A percentile compares a stretch with the other conserved stretches of the same genome.
Conservation (phyloP, 352 stramenopile genomes). For the Phytopythium delawarense region DNA sequence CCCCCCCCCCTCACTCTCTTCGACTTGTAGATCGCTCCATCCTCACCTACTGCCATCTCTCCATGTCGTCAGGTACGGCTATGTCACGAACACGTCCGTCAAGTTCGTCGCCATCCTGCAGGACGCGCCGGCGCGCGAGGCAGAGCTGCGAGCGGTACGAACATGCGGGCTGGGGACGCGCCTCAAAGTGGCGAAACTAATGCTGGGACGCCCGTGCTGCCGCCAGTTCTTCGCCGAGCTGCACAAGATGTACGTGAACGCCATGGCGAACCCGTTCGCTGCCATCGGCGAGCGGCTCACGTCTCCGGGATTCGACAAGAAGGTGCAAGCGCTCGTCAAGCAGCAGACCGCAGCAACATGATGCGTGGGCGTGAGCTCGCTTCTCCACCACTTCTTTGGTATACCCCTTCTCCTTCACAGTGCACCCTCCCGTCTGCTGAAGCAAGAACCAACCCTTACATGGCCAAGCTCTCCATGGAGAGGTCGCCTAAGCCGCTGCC, state of each 20-base stretch:
- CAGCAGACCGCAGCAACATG: constrained; percentile 48
- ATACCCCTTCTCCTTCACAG: not conserved
- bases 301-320: constrained; percentile 77
- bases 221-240: constrained; percentile 76
- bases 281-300: constrained; percentile 75
- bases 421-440: not conserved
- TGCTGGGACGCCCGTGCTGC: not conserved
- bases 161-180: too few relatives aligned
- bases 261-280: constrained; percentile 84
- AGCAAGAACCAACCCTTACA: constrained; percentile 26
- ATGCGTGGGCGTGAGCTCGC: constrained; percentile 1
- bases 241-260: constrained; percentile 86
- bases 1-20: not conserved
- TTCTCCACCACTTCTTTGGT: not conserved
- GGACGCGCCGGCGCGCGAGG: constrained; percentile 69
- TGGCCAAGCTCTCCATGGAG: constrained; percentile 53
- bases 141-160: constrained; percentile 67
- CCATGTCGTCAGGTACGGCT: constrained; percentile 43
- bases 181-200: not conserved
- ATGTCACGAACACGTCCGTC: constrained; percentile 84
- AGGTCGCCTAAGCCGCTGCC: constrained; percentile 58
- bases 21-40: too few relatives aligned
- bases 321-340: constrained; percentile 68
- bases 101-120: constrained; percentile 82
- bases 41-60: too few relatives aligned